phyloP scores from a whole-genome alignment of 345 rosid genomes.

The Eucalyptus decipiens region DNA sequence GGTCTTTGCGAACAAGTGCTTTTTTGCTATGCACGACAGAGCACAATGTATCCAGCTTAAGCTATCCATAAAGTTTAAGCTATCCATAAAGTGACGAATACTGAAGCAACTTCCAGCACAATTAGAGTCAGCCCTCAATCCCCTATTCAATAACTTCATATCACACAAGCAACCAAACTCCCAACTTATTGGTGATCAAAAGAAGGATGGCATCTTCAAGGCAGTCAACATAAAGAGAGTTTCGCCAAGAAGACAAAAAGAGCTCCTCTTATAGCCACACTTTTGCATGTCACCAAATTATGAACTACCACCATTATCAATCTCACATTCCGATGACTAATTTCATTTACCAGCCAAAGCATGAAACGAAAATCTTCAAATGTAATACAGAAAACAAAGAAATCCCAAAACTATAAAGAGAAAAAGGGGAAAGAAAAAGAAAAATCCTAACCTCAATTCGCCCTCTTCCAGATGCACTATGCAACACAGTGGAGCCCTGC shows the following conservation, averaged over 20 bases:
- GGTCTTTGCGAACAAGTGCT: background rate
- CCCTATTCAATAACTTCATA: background rate
- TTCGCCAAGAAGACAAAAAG: background rate
- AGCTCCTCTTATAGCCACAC: background rate
- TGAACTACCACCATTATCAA: background rate
- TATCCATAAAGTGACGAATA: background rate
- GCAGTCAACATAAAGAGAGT: background rate
- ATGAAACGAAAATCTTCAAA: background rate
- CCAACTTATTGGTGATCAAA: background rate
- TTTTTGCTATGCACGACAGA: background rate
- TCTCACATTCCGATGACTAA: background rate
- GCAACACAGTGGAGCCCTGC: slow-evolving; percentile 65
- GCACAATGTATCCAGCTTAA: background rate
- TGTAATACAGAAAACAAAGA: background rate
- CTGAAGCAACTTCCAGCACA: background rate
- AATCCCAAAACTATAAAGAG: background rate
- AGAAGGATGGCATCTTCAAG: background rate
- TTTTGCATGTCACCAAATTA: background rate
- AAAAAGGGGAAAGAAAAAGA: background rate
- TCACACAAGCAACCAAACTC: background rate
- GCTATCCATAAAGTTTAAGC: background rate
- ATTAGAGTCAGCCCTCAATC: background rate
- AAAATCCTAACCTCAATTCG: slow-evolving; percentile 42
- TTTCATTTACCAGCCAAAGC: background rate
- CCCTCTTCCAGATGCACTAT: slow-evolving; percentile 79